These are phyloP conservation scores for Plasmopara muralis DNA, from an alignment of 352 stramenopile species.

Conservation along the genomic window DNA sequence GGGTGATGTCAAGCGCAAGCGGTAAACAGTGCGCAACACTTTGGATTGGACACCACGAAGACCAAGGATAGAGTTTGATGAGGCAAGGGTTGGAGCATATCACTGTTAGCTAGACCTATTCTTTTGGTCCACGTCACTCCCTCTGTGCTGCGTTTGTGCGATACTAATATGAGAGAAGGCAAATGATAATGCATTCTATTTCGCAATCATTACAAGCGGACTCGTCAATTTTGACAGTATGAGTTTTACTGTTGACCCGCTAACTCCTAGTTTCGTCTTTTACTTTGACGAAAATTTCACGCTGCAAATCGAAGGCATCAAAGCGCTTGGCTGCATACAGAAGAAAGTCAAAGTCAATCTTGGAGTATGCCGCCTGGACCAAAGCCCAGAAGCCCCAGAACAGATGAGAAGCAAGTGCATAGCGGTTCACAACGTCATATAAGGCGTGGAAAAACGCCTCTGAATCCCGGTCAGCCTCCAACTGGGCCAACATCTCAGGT, in stretches of 20 bases:
- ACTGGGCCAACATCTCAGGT: slow-evolving; percentile 49
- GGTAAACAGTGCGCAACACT: slow-evolving; percentile 25
- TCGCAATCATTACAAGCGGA: too few species aligned
- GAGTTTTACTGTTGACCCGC: not conserved
- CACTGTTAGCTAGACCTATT: too few species aligned
- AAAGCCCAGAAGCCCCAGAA: slow-evolving; percentile 94
- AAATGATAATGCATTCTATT: not conserved
- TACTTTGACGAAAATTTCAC: slow-evolving; percentile 42
- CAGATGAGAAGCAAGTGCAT: slow-evolving; percentile 85
- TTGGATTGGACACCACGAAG: not conserved
- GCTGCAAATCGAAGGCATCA: slow-evolving; percentile 69
- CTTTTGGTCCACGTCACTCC: too few species aligned
- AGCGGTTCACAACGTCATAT: slow-evolving; percentile 81
- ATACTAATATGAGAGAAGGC: too few species aligned
- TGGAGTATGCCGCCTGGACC: slow-evolving; percentile 85
- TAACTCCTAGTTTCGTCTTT: not conserved
- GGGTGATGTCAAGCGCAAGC: slow-evolving; percentile 82
- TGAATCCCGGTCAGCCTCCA: slow-evolving; percentile 64
- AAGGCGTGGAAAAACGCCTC: slow-evolving; percentile 83
- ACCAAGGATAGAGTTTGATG: too few species aligned
- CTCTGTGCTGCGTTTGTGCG: too few species aligned
- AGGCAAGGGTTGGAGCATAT: too few species aligned
- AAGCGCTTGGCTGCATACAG: slow-evolving; percentile 82
- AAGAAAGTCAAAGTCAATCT: slow-evolving; percentile 88
- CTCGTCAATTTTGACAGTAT: not conserved